These are phyloP conservation scores for Acidiella bohemica DNA, from an alignment of 495 filamentous ascomycete genomes.

Conservation along the genomic window DNA sequence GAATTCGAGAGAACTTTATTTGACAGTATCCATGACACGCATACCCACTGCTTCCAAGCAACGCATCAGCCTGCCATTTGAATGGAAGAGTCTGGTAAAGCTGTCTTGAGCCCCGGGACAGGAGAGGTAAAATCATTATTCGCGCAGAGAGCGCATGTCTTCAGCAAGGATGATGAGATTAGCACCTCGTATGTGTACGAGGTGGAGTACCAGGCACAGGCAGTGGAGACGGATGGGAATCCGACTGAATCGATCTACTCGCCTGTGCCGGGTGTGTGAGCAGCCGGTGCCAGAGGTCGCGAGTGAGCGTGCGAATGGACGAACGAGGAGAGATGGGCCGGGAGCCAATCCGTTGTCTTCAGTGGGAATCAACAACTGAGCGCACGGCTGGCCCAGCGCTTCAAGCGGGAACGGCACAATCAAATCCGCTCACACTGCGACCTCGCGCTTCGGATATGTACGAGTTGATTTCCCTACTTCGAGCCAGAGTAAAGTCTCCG, in stretches of 20 bases:
- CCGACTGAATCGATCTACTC: constrained; percentile 17
- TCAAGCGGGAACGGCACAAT: constrained; percentile 8
- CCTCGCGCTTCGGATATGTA: constrained; percentile 14
- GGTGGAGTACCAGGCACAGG: constrained; percentile 10
- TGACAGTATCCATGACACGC: constrained; percentile 16
- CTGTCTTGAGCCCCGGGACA: constrained; percentile 12
- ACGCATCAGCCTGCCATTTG: constrained; percentile 20
- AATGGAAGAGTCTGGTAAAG: constrained; percentile 20
- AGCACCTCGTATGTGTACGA: constrained; percentile 20
- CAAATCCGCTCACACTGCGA: constrained; percentile 15
- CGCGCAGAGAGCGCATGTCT: constrained; percentile 13
- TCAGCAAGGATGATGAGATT: constrained; percentile 11
- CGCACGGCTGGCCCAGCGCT: too few species aligned
- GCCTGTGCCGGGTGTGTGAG: constrained; percentile 15
- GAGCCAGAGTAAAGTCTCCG: background rate
- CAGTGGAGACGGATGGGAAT: constrained; percentile 8
- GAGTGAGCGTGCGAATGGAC: constrained; percentile 14
- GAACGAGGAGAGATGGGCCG: constrained; percentile 11
- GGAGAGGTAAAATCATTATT: constrained; percentile 17
- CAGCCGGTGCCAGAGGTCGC: constrained; percentile 13
- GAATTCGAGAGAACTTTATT: constrained; percentile 20
- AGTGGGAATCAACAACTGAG: too few species aligned
- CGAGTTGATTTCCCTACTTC: constrained; percentile 5
- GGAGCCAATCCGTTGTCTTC: too few species aligned
- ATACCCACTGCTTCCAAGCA: constrained; percentile 18